Evolutionary conservation across 129 eudicot species (phyloP).

Genomic region (Logfia minima): DNA sequence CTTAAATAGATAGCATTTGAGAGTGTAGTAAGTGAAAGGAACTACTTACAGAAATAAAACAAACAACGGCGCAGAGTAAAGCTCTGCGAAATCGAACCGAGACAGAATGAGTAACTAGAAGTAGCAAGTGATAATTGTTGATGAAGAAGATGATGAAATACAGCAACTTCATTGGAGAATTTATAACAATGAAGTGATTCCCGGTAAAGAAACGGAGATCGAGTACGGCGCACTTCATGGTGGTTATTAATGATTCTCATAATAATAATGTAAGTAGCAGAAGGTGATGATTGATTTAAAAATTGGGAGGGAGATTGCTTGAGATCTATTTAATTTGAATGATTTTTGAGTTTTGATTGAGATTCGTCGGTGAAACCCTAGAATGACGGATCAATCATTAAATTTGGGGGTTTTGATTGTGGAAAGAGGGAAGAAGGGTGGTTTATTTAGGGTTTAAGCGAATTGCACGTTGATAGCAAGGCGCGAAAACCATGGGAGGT

Average conservation of each 20-base stretch:
- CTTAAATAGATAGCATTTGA: not conserved
- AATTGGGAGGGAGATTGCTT: slow-evolving; percentile 21
- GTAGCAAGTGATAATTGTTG: slow-evolving; percentile 13
- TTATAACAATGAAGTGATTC: slow-evolving; percentile 42
- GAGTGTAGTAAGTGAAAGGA: not conserved
- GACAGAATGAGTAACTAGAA: slow-evolving; percentile 9
- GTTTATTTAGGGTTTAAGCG: slow-evolving; percentile 4
- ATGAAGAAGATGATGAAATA: slow-evolving; percentile 12
- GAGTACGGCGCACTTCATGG: slow-evolving; percentile 77
- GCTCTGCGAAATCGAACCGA: slow-evolving; percentile 23
- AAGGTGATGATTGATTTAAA: slow-evolving; percentile 16
- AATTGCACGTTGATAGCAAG: not conserved
- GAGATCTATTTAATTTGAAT: slow-evolving; percentile 37
- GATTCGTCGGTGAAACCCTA: slow-evolving; percentile 69
- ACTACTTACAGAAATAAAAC: slow-evolving; percentile 18
- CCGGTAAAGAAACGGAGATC: slow-evolving; percentile 39
- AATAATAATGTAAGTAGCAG: slow-evolving; percentile 14
- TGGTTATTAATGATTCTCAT: slow-evolving; percentile 25
- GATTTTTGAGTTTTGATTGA: slow-evolving; percentile 14
- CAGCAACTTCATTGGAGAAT: slow-evolving; percentile 23
- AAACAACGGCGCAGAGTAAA: slow-evolving; percentile 14
- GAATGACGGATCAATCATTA: slow-evolving; percentile 54
- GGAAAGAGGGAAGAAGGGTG: not conserved
- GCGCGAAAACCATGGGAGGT: not conserved
- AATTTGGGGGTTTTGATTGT: not conserved